Percentiles rank a stretch among this genome's conserved stretches.
These are phyloP conservation scores for Pleurotus tuber-regium DNA, from an alignment of 768 basidiomycete genomes.

Conservation along the genomic window DNA sequence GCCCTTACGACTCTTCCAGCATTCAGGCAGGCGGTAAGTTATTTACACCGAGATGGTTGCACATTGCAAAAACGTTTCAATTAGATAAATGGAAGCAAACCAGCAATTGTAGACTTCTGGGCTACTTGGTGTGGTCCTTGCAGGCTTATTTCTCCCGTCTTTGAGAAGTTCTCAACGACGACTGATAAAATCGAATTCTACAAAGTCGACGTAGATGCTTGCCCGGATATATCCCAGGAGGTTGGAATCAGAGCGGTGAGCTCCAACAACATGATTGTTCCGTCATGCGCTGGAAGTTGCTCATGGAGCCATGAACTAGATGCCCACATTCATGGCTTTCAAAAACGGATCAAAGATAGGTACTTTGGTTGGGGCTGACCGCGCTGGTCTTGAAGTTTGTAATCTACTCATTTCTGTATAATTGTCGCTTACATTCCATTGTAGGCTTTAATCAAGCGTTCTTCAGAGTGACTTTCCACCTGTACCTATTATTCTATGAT, in stretches of 20 bases:
- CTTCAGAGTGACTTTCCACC: no score
- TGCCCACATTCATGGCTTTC: slow-evolving; percentile 33
- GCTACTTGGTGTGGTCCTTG: slow-evolving; percentile 79
- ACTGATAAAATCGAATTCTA: slow-evolving; percentile 50
- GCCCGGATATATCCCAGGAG: slow-evolving; percentile 50
- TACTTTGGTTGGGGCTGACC: slow-evolving; percentile 13
- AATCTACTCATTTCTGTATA: no score
- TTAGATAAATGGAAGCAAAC: slow-evolving; percentile 46
- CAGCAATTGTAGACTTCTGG: slow-evolving; percentile 69
- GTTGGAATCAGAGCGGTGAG: slow-evolving; percentile 62
- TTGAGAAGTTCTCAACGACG: slow-evolving; percentile 49
- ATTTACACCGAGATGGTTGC: neutral
- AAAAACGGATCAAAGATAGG: slow-evolving; percentile 13
- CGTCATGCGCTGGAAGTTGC: no score
- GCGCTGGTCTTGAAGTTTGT: slow-evolving; percentile 10
- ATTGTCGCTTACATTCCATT: no score
- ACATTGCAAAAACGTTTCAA: neutral
- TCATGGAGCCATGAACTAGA: no score
- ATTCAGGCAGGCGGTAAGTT: slow-evolving; percentile 6
- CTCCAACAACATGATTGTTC: no score
- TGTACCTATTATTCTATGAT: no score
- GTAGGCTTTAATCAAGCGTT: neutral
- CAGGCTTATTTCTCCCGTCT: slow-evolving; percentile 60
- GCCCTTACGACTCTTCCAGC: slow-evolving; percentile 7
- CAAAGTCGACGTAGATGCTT: slow-evolving; percentile 72